Evolutionary conservation across 169 alveolate species (phyloP).

Genomic region (Eimeria tenella): DNA sequence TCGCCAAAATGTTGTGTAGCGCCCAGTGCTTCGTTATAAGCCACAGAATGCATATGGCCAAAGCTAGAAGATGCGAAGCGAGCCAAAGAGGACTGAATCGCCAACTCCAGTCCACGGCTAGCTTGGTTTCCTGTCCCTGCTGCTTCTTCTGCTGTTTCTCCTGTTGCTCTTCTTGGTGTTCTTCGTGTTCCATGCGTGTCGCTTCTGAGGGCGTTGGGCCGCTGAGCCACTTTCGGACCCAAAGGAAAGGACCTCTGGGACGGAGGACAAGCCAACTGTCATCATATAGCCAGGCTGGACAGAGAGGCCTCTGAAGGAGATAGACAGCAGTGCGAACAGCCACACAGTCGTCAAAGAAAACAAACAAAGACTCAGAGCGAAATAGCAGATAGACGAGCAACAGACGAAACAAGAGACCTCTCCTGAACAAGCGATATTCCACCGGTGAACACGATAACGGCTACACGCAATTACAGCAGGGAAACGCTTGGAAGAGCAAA

Average conservation of each 20-base stretch:
- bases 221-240: constrained; percentile 7
- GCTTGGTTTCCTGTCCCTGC: background rate
- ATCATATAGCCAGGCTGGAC: background rate
- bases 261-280: constrained; percentile 41
- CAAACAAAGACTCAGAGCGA: background rate
- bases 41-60: constrained; percentile 84
- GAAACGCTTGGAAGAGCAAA: background rate
- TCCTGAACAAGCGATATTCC: no score
- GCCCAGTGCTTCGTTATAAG: constrained; percentile 90
- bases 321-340: background rate
- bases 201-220: background rate
- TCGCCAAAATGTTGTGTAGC: constrained; percentile 92
- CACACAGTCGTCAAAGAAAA: background rate
- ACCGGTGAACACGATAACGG: no score
- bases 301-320: constrained; percentile 46
- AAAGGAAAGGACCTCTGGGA: constrained; percentile 30
- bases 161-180: constrained; percentile 22
- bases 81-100: constrained; percentile 51
- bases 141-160: background rate
- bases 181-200: background rate
- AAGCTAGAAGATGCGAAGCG: constrained; percentile 35
- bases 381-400: background rate
- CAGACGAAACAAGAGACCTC: background rate
- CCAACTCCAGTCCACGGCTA: constrained; percentile 25
- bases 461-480: background rate